Percentiles rank a stretch among this genome's conserved stretches.
Evolutionary conservation across 345 rosid genomes (phyloP).

Genomic region (Laguncularia racemosa): DNA sequence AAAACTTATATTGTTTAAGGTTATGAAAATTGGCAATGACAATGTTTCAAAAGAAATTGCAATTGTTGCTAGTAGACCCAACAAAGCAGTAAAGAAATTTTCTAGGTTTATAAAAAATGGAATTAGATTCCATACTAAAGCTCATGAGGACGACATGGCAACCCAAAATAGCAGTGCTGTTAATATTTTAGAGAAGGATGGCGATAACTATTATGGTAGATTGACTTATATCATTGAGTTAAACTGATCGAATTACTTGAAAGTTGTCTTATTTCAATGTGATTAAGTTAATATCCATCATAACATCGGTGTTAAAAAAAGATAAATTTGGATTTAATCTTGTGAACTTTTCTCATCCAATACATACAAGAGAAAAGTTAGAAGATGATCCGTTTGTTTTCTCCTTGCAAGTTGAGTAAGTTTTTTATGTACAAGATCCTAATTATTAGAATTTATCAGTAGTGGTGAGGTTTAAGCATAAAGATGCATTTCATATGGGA

Average conservation of each 20-base stretch:
- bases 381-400: constrained; percentile 3
- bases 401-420: constrained; percentile 1
- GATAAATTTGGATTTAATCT: background rate
- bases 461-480: too few species aligned
- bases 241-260: background rate
- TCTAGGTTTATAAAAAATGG: too few species aligned
- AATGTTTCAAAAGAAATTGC: too few species aligned
- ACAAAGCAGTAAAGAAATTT: too few species aligned
- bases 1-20: too few species aligned
- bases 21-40: too few species aligned
- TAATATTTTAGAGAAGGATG: background rate
- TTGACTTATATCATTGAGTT: background rate
- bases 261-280: background rate
- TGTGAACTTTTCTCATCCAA: background rate
- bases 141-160: background rate
- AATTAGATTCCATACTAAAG: constrained; percentile 3
- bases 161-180: background rate
- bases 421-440: constrained; percentile 5
- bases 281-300: background rate
- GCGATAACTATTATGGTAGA: background rate
- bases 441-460: too few species aligned
- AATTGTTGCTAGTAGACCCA: too few species aligned
- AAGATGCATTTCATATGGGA: too few species aligned
- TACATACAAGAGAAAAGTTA: background rate
- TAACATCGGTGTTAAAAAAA: background rate